These are phyloP conservation scores for Nitzschia sp. DNA, from an alignment of 108 stramenopile genomes.

Conservation along the genomic window DNA sequence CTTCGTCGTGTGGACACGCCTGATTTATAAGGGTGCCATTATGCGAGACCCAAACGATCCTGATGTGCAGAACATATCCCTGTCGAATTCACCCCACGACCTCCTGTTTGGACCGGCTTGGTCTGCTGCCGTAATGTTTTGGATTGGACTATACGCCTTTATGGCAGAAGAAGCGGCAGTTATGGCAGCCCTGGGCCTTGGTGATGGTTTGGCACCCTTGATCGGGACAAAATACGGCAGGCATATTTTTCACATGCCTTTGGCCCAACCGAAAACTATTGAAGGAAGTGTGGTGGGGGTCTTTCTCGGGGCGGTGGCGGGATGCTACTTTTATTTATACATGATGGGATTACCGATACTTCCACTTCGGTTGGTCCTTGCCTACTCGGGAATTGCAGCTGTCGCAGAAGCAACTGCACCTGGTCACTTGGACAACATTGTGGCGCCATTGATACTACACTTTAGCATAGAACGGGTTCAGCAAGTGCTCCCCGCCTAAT, in stretches of 20 bases:
- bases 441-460: conserved; percentile 54
- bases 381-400: conserved; percentile 61
- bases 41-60: conserved; percentile 67
- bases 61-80: conserved; percentile 64
- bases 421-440: conserved; percentile 69
- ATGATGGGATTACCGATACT: conserved; percentile 49
- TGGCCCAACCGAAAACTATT: conserved; percentile 63
- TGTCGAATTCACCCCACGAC: conserved; percentile 67
- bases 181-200: conserved; percentile 59
- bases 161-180: conserved; percentile 50
- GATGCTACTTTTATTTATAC: conserved; percentile 56
- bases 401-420: conserved; percentile 72
- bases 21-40: conserved; percentile 75
- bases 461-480: conserved; percentile 44
- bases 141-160: conserved; percentile 61
- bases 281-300: conserved; percentile 75
- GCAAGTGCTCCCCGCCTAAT: conserved; percentile 40
- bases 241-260: conserved; percentile 60
- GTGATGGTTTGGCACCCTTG: conserved; percentile 66
- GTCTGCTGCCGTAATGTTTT: conserved; percentile 55
- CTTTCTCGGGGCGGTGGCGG: conserved; percentile 65
- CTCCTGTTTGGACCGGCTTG: conserved; percentile 76
- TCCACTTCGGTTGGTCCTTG: conserved; percentile 46
- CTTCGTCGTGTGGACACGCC: conserved; percentile 44
- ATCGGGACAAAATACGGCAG: conserved; percentile 63